These are phyloP conservation scores for Neospermospora avenae DNA, from an alignment of 2,329 filamentous ascomycete genomes.

Conservation along the genomic window DNA sequence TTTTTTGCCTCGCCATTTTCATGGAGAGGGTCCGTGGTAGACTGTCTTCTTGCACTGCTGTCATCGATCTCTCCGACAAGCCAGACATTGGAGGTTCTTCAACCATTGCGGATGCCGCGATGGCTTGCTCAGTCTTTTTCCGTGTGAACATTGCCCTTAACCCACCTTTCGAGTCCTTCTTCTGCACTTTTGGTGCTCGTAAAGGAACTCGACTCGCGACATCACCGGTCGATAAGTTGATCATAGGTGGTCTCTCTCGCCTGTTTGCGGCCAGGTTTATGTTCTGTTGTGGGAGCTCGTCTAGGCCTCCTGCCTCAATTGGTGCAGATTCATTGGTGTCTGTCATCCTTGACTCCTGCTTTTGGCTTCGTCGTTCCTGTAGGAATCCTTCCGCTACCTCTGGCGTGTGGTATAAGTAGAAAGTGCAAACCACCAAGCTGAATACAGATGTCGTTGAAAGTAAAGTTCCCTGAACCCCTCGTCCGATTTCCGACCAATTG, in stretches of 20 bases:
- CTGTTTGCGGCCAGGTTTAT: slow-evolving; percentile 21
- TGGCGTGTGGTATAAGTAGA: neutral
- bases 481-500: too few species aligned
- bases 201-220: slow-evolving; percentile 22
- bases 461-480: too few species aligned
- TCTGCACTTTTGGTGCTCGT: slow-evolving; percentile 23
- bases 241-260: slow-evolving; percentile 27
- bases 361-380: neutral
- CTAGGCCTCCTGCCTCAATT: slow-evolving; percentile 9
- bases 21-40: slow-evolving; percentile 19
- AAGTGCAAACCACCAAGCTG: neutral
- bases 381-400: neutral
- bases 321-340: neutral
- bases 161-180: slow-evolving; percentile 30
- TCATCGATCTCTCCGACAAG: slow-evolving; percentile 17
- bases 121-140: slow-evolving; percentile 27
- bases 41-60: slow-evolving; percentile 11
- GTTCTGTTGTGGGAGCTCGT: slow-evolving; percentile 17
- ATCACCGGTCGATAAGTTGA: slow-evolving; percentile 19
- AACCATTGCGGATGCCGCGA: slow-evolving; percentile 15
- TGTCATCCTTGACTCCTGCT: neutral
- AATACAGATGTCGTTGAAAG: neutral
- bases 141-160: slow-evolving; percentile 33
- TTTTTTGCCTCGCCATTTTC: slow-evolving; percentile 5
- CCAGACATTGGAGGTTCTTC: slow-evolving; percentile 22